Evolutionary conservation across 2,329 filamentous ascomycete species (phyloP).

Genomic region (Orbilia blumenaviensis): DNA sequence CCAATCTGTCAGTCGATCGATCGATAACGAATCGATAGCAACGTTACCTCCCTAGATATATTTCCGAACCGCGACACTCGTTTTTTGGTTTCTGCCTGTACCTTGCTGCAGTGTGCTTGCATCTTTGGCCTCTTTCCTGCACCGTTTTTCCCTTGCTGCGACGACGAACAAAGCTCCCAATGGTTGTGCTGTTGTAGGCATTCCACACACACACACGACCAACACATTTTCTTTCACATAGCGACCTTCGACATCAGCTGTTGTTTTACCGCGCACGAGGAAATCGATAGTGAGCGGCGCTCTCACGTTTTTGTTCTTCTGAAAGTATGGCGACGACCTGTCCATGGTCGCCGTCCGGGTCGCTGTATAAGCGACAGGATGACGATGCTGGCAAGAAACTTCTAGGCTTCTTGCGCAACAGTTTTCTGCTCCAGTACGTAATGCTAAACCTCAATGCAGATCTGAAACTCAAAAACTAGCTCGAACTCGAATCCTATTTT

Average conservation of each 20-base stretch:
- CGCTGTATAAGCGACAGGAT: slow-evolving; percentile 23
- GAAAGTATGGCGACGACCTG: slow-evolving; percentile 31
- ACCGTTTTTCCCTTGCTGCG: neutral
- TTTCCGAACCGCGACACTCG: slow-evolving; percentile 7
- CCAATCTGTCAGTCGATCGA: neutral
- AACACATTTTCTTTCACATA: slow-evolving; percentile 7
- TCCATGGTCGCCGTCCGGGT: slow-evolving; percentile 35
- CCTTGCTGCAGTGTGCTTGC: slow-evolving; percentile 1
- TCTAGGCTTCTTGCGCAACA: slow-evolving; percentile 22
- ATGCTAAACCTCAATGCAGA: neutral
- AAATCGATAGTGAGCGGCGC: neutral
- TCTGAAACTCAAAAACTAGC: neutral
- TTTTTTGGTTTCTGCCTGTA: neutral
- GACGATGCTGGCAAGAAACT: slow-evolving; percentile 15
- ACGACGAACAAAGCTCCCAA: neutral
- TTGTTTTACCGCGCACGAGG: neutral
- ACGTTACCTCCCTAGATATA: neutral
- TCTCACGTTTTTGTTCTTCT: neutral
- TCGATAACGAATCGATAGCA: neutral
- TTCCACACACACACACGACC: too few species aligned
- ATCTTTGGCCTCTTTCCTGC: neutral
- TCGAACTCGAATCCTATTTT: too few species aligned
- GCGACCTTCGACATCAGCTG: neutral
- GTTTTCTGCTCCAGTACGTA: slow-evolving; percentile 39
- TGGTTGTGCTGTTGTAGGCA: neutral